These are phyloP conservation scores for Suillus subalutaceus DNA, from an alignment of 768 basidiomycete genomes.

Conservation along the genomic window DNA sequence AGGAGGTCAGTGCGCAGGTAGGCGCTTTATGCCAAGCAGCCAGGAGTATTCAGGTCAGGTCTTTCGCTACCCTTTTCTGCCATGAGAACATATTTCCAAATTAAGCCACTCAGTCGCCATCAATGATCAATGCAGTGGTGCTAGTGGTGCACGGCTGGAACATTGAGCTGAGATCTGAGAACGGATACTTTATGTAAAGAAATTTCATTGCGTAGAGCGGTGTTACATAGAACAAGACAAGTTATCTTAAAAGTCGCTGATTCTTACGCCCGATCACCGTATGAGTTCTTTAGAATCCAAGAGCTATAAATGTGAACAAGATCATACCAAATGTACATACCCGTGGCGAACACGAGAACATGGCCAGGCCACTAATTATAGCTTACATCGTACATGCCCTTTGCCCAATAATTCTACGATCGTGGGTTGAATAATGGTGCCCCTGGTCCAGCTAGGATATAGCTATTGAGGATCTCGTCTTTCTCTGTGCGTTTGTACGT, in stretches of 20 bases:
- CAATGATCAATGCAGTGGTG: neutral
- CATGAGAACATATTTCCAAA: conserved; percentile 12
- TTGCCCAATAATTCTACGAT: conserved; percentile 5
- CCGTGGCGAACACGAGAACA: conserved; percentile 2
- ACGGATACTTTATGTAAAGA: neutral
- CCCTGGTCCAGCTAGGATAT: conserved; percentile 57
- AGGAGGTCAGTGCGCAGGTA: neutral
- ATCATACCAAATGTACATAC: conserved; percentile 1
- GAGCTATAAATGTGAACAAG: neutral
- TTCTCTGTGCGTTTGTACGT: conserved; percentile 85
- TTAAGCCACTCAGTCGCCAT: neutral
- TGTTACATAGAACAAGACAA: no score
- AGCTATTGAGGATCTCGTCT: conserved; percentile 65
- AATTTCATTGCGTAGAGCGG: neutral
- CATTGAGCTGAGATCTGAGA: neutral
- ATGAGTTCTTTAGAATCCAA: neutral
- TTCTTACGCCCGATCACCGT: neutral
- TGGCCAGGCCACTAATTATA: conserved; percentile 6
- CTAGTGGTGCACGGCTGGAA: neutral
- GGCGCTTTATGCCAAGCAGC: conserved; percentile 1
- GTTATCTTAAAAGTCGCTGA: neutral
- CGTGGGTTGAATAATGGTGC: conserved; percentile 39
- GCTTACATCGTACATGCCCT: neutral
- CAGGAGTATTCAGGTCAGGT: neutral
- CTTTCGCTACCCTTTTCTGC: neutral